A percentile compares a stretch with the other conserved stretches of the same genome.
These are phyloP conservation scores for Albugo candida DNA, from an alignment of 352 stramenopile genomes.

Conservation along the genomic window DNA sequence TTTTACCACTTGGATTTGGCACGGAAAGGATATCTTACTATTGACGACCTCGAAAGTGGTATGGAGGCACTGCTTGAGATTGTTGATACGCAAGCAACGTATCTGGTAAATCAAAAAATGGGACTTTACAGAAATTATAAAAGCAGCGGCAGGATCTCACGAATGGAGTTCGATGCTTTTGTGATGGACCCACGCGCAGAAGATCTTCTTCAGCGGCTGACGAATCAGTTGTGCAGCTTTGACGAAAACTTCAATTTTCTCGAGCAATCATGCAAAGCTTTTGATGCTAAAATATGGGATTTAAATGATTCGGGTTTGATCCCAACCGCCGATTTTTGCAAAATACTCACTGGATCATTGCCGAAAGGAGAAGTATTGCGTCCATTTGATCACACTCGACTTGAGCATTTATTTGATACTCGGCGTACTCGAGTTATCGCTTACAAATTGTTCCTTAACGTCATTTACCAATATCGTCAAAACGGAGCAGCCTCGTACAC, in stretches of 20 bases:
- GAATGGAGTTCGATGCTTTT: conserved; percentile 67
- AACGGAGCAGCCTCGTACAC: too few species aligned
- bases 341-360: conserved; percentile 16
- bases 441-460: conserved; percentile 56
- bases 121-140: conserved; percentile 22
- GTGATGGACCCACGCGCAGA: conserved; percentile 29
- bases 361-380: conserved; percentile 9
- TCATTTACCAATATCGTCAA: conserved; percentile 19
- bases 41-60: conserved; percentile 14
- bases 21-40: conserved; percentile 27
- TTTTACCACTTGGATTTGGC: conserved; percentile 53
- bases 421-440: conserved; percentile 30
- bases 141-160: conserved; percentile 15
- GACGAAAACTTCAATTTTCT: conserved; percentile 4
- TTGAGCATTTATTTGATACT: conserved; percentile 56
- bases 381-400: conserved; percentile 14
- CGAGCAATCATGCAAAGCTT: background rate
- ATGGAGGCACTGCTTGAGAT: conserved; percentile 13
- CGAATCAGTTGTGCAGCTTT: conserved; percentile 11
- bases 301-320: conserved; percentile 23
- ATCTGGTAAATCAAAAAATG: conserved; percentile 17
- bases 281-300: conserved; percentile 19
- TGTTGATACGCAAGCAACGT: conserved; percentile 13
- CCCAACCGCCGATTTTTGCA: conserved; percentile 11
- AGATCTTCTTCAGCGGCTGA: conserved; percentile 17